Conservation (phyloP, 139 green algal genomes). For the Chlorella sp. region DNA sequence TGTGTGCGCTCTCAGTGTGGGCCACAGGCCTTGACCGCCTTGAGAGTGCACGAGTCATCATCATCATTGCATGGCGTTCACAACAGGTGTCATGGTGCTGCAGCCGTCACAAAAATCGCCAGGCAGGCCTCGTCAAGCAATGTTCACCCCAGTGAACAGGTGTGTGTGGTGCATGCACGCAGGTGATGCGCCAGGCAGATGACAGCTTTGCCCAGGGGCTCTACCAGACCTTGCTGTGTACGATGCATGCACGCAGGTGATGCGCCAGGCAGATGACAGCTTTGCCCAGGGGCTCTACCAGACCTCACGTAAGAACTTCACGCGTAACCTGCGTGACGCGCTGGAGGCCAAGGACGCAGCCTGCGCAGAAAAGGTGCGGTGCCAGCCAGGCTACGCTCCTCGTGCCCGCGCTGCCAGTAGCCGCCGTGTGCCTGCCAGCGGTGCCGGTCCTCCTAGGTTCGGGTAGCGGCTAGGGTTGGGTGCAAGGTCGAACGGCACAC, state of each 20-base stretch:
- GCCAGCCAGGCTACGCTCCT: too few species aligned
- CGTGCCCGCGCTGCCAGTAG: too few species aligned
- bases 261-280: conserved; percentile 18
- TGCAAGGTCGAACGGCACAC: too few species aligned
- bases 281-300: conserved; percentile 38
- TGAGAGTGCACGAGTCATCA: too few species aligned
- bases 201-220: conserved; percentile 33
- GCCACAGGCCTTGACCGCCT: too few species aligned
- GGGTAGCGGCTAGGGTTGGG: too few species aligned
- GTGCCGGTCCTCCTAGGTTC: too few species aligned
- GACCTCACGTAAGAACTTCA: conserved; percentile 15
- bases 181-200: conserved; percentile 21
- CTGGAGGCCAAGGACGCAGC: conserved; percentile 29
- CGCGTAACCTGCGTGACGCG: conserved; percentile 28
- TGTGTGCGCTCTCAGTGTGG: not conserved
- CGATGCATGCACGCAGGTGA: conserved; percentile 8
- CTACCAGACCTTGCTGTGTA: conserved; percentile 16
- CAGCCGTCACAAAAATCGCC: not conserved
- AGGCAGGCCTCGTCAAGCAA: not conserved
- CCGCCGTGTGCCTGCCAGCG: too few species aligned
- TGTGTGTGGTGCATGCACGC: not conserved
- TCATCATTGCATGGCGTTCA: not conserved
- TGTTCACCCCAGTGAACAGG: not conserved
- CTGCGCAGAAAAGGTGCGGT: conserved; percentile 33
- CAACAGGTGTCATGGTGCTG: not conserved